Conservation (phyloP, 768 basidiomycete genomes). For the Hortiboletus flavorubellus region DNA sequence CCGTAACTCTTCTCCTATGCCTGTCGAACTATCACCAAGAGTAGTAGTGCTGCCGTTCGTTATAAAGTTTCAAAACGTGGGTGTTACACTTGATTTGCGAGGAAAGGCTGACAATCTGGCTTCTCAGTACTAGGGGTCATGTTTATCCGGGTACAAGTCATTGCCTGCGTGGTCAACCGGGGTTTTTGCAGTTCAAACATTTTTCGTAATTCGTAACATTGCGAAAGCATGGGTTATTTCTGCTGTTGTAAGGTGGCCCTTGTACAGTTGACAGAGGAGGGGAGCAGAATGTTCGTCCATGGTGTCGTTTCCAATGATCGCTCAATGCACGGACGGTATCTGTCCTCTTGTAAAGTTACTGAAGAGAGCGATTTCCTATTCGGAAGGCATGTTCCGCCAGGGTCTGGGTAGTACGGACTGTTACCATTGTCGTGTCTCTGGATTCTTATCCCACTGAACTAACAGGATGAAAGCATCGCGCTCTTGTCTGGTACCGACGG, state of each 20-base stretch:
- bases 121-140: constrained; percentile 31
- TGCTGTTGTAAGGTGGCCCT: constrained; percentile 6
- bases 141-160: constrained; percentile 30
- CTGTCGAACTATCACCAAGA: not conserved
- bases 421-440: not conserved
- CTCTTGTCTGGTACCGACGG: constrained; percentile 20
- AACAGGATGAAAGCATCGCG: constrained; percentile 22
- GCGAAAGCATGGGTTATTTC: not conserved
- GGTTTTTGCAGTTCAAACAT: constrained; percentile 35
- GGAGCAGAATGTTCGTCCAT: constrained; percentile 34
- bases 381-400: constrained; percentile 24
- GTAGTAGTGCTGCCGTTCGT: constrained; percentile 9
- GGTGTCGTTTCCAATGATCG: constrained; percentile 28
- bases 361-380: constrained; percentile 33
- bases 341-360: constrained; percentile 19
- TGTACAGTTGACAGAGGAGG: constrained; percentile 32
- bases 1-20: constrained; percentile 1
- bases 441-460: not conserved
- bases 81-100: not conserved
- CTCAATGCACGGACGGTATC: constrained; percentile 31
- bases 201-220: constrained; percentile 18
- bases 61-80: constrained; percentile 28
- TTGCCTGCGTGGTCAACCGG: constrained; percentile 29
- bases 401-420: constrained; percentile 34
- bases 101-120: not conserved